Base-by-base conservation (phyloP, 176 grass and related monocot species). In the Saccharum officinarum region DNA sequence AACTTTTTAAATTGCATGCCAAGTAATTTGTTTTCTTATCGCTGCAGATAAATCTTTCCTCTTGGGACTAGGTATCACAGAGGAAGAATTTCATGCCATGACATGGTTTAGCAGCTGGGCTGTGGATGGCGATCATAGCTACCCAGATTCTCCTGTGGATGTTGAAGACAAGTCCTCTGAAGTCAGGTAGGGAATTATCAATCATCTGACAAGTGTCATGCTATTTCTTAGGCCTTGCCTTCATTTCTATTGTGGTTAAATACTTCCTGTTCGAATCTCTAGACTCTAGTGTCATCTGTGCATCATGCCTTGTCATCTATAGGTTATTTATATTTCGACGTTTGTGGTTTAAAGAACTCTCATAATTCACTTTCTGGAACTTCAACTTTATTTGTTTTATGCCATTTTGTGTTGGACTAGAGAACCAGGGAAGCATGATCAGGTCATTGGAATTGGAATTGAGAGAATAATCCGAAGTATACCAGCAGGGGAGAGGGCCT, bases 81-180 rank as follows among this genome's bases (percentile, higher is more conserved):
- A 92, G 81, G 88, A 94, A 41, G 91, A 92, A 50, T 98, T 95
- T 65, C 96, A 98, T 95, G 91, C 86, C 8, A 92, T 94, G 85
- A 98, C 93, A 67, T 98, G 93, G 96, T 93, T 98, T 84, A 98
- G 87, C 81, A 95, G 96, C 65, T 98, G 96, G 96, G 89, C 93
- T 87, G 89, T 98, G 37, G 96, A 98, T 89, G 93, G 91, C 52
- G 96, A 92, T 84, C 86, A 95, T 69, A 91, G 69, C 60, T 89
- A 52, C 20, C 73, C 80, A 59, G 86, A 87, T 87, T 78, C 78
- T 69, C 49, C 61, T 85, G 74, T 67, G 62, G 50, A 77, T 11
- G 31, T 84, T 88, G 71, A 85, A 88, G 71, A 77, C 54, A 67
- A 13, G 5, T 78, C 77, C 68, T 80, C 50, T 34, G 49, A 86